Evolutionary conservation across 352 stramenopile genomes (phyloP).

Genomic region (Globisporangium uncinulatum): DNA sequence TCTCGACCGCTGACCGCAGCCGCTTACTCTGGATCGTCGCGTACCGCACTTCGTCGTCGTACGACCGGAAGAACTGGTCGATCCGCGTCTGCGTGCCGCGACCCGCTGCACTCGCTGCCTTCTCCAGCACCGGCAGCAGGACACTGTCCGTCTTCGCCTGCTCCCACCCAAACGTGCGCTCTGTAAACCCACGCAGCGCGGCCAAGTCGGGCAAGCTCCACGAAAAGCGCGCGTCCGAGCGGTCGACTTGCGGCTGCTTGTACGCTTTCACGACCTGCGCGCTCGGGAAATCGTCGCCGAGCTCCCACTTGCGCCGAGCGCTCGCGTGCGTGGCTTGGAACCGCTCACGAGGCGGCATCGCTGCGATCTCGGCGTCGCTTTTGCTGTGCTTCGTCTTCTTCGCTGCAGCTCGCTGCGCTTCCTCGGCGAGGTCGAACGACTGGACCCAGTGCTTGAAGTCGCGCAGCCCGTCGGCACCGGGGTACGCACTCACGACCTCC

Average conservation of each 20-base stretch:
- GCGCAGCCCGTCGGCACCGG: conserved; percentile 80
- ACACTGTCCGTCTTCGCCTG: conserved; percentile 84
- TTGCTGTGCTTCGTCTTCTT: conserved; percentile 53
- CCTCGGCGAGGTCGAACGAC: conserved; percentile 54
- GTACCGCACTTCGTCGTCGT: conserved; percentile 95
- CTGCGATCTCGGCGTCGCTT: conserved; percentile 34
- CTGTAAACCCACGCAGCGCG: conserved; percentile 84
- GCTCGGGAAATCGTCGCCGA: conserved; percentile 93
- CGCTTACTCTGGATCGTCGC: conserved; percentile 89
- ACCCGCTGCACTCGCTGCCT: conserved; percentile 20
- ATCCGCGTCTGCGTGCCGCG: conserved; percentile 86
- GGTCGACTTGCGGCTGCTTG: conserved; percentile 85
- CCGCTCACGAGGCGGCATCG: conserved; percentile 37
- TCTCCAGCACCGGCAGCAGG: conserved; percentile 87
- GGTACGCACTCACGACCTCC: conserved; percentile 78
- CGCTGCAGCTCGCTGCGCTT: conserved; percentile 33
- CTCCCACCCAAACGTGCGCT: conserved; percentile 91
- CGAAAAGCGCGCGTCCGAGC: conserved; percentile 83
- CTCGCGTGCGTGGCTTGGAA: conserved; percentile 93
- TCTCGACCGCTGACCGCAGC: conserved; percentile 73
- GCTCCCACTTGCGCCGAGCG: conserved; percentile 88
- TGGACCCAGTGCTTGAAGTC: conserved; percentile 74
- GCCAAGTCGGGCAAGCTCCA: conserved; percentile 91
- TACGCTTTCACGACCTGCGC: conserved; percentile 92
- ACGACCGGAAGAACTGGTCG: conserved; percentile 94